phyloP scores from a whole-genome alignment of 306 rosid species.

The Prunus mongolica region DNA sequence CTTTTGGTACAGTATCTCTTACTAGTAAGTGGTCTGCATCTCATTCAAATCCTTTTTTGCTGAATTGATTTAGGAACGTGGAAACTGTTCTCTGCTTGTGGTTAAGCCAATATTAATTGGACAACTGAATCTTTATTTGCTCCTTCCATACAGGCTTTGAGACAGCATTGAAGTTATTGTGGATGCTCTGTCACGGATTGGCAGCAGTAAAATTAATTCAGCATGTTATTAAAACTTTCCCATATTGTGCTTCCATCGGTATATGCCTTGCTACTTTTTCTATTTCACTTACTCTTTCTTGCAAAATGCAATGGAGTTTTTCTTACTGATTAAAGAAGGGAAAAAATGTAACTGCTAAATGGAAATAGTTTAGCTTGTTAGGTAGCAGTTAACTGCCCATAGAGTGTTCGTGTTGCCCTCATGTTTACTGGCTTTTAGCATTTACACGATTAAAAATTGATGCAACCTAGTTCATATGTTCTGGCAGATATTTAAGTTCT shows the following conservation, averaged over 20 bases:
- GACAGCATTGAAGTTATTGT: slow-evolving; percentile 46
- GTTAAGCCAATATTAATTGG: not conserved
- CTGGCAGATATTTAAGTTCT: not conserved
- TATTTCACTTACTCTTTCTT: not conserved
- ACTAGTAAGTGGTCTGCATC: slow-evolving; percentile 44
- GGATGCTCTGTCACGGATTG: slow-evolving; percentile 84
- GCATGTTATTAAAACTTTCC: slow-evolving; percentile 71
- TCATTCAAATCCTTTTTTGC: not conserved
- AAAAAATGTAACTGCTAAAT: not conserved
- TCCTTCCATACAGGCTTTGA: slow-evolving; percentile 45
- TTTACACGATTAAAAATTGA: not conserved
- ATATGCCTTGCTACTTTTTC: slow-evolving; percentile 18
- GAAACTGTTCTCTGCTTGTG: slow-evolving; percentile 5
- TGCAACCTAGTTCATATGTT: not conserved
- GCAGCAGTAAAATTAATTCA: slow-evolving; percentile 69
- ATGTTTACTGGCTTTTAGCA: not conserved
- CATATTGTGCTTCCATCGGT: slow-evolving; percentile 93
- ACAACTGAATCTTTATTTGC: not conserved
- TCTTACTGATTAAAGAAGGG: not conserved
- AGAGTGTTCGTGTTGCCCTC: not conserved
- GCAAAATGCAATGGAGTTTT: not conserved
- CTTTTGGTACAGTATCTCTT: slow-evolving; percentile 44
- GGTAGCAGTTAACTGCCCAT: not conserved
- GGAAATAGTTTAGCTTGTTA: not conserved
- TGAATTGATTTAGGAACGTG: not conserved